Base-by-base conservation (phyloP, 345 rosid species). In the Xanthoceras sorbifolium region DNA sequence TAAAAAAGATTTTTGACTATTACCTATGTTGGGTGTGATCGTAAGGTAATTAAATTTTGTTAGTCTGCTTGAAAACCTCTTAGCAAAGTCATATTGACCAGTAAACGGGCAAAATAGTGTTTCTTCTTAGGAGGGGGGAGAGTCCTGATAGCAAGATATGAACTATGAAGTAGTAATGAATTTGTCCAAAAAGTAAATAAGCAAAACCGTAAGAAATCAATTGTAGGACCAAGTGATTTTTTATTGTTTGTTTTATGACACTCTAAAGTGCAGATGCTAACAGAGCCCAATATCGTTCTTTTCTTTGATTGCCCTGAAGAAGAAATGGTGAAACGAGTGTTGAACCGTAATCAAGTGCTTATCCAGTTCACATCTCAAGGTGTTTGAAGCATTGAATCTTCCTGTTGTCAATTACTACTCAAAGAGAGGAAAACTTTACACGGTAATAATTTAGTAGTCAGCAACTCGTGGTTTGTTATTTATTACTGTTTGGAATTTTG, bases 331-430 rank as follows among this genome's bases (percentile, higher is more conserved):
- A 84, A 80, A 76, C 89, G 97, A 0, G 92, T 90, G 74, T 79
- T 91, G 80, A 87, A 80, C 67, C 94, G 94, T 74, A 90, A 91
- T 79, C 85, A 94, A 94, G 97, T 91, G 67, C 77, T 69, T 83
- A 26, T 52, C 17, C 72, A 25, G 23, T 67, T 26, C 29, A 46
- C 11, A 97, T 55, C 91, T 90, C 40, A 77, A 84, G 79, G 84
- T 85, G 71, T 93, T 87, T 72, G 73, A 76, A 60, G 89, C 85
- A 71, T 83, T 88, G 76, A 90, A 79, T 85, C 93, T 86, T 72
- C 98, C 94, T 46, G 97, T 95, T 67, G 82, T 95, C 22, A 79
- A 86, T 66, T 87, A 93, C 87, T 93, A 92, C 84, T 80, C 86
- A n/a, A 80, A 79, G 80, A 93, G 76, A 81, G 99, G 97, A 79